A percentile compares a stretch with the other conserved stretches of the same genome.
These are phyloP conservation scores for Didymella keratinophila DNA, from an alignment of 2,329 filamentous ascomycete species.

Conservation along the genomic window DNA sequence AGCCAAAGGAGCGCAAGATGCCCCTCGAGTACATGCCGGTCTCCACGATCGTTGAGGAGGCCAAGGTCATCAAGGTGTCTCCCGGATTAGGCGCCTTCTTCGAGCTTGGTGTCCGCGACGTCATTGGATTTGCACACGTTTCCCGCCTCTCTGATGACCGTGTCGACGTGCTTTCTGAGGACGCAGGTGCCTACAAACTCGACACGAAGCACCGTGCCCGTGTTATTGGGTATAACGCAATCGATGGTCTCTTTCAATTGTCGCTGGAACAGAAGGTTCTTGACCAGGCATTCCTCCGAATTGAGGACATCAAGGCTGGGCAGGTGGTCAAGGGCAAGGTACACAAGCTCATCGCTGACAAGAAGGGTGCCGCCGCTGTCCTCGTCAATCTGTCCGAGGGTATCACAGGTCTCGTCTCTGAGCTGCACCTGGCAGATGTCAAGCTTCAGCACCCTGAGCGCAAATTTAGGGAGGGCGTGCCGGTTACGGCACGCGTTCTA, in stretches of 20 bases:
- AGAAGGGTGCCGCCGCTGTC: constrained; percentile 79
- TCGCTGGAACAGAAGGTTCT: constrained; percentile 84
- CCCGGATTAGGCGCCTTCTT: constrained; percentile 82
- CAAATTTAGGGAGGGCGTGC: constrained; percentile 88
- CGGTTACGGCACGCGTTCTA: constrained; percentile 84
- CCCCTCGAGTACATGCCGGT: constrained; percentile 70
- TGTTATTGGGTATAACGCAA: constrained; percentile 82
- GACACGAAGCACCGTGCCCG: constrained; percentile 82
- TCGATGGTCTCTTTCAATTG: constrained; percentile 86
- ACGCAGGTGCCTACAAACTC: constrained; percentile 78
- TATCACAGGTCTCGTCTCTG: constrained; percentile 86
- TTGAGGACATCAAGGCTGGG: constrained; percentile 87
- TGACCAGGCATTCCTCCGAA: constrained; percentile 86
- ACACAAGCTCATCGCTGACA: constrained; percentile 81
- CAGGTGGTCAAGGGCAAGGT: constrained; percentile 82
- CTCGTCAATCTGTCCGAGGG: constrained; percentile 85
- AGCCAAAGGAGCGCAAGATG: constrained; percentile 55
- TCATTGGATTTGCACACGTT: constrained; percentile 92
- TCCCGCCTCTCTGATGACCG: constrained; percentile 91
- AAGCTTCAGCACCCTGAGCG: constrained; percentile 91
- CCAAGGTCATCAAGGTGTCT: constrained; percentile 81
- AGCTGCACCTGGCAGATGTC: constrained; percentile 88
- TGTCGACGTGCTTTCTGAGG: constrained; percentile 80
- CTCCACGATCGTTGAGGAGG: constrained; percentile 78
- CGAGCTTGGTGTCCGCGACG: constrained; percentile 70